phyloP scores from a whole-genome alignment of 352 stramenopile species.

The Phytophthora citrophthora region DNA sequence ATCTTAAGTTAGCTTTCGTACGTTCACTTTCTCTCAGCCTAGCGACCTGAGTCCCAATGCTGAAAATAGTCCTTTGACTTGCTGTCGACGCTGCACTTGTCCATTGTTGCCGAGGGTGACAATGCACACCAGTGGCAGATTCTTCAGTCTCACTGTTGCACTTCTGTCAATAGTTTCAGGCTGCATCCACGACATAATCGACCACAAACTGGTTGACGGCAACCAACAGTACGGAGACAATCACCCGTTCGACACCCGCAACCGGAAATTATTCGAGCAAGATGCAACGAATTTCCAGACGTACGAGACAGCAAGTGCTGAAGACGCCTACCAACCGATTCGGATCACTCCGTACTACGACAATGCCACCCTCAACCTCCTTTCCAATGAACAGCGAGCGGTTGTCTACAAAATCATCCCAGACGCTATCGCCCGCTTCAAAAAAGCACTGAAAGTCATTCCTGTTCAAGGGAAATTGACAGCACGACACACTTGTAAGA shows the following conservation, averaged over 20 bases:
- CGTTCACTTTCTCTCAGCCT: too few relatives aligned
- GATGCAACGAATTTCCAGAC: constrained; percentile 40
- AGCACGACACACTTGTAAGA: constrained; percentile 63
- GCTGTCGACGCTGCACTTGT: not conserved
- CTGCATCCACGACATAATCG: constrained; percentile 42
- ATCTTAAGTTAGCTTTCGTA: too few relatives aligned
- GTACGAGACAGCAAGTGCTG: constrained; percentile 42
- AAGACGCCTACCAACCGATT: constrained; percentile 53
- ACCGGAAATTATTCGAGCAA: constrained; percentile 9
- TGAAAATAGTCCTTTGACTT: constrained; percentile 18
- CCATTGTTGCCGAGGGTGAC: not conserved
- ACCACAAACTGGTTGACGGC: constrained; percentile 28
- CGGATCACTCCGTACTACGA: constrained; percentile 82
- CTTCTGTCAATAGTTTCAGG: constrained; percentile 8
- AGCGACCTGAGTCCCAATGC: not conserved
- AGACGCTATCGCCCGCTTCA: constrained; percentile 70
- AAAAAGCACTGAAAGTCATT: constrained; percentile 58
- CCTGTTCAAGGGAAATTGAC: constrained; percentile 68
- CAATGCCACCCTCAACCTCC: constrained; percentile 45
- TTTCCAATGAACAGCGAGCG: constrained; percentile 48
- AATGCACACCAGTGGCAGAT: constrained; percentile 6
- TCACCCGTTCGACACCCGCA: constrained; percentile 30
- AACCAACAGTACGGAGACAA: constrained; percentile 33
- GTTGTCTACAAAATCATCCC: constrained; percentile 68
- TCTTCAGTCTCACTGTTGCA: not conserved